Evolutionary conservation across 2,329 filamentous ascomycete species (phyloP), one percentile per base, ranked within the genome.

Genomic region (Teratosphaeria pseudoeucalypti): DNA sequence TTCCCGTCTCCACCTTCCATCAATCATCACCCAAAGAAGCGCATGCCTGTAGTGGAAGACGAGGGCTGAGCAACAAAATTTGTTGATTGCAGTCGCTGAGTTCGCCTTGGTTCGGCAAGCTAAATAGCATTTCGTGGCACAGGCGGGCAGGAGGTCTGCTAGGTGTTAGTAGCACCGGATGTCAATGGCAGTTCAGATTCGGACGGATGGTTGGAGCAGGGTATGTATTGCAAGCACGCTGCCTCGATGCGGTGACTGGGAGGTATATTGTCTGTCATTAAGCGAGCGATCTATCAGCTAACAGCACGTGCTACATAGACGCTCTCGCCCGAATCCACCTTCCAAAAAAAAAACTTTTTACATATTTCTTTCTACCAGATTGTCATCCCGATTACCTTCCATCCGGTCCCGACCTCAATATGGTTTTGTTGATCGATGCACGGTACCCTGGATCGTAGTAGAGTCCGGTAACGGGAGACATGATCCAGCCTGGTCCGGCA

Each of bases 401-500:
- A 9, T 7, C 26, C 5, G 29, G 14, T 49, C n/a, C 52, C 12
- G 16, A 19, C n/a, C 26, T 52, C 23, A 19, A 29, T 27, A 23
- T 6, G 16, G 14, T 39, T 5, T 16, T 16, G 12, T 19, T 6
- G 12, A 12, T 43, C 19, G 1, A 56, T 16, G 23, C 9, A 37
- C 19, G 11, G 12, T 37, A 10, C 55, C 34, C 23, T 6, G 23
- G 26, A 16, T 57, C 19, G 19, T 10, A 7, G 39, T 54, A n/a
- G 16, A 23, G 53, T 53, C 32, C 29, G 27, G 34, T 12, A 27
- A 53, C 39, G 39, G 57, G 39, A 29, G 37, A 9, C 11, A 52
- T 19, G 14, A 52, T 62, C 63, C 57, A 60, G 67, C 68, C 68
- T 70, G 67, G 69, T 69, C 66, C 9, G 57, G 68, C 66, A 65